Conservation (phyloP, 768 basidiomycete species). For the Lepiota subincarnata region DNA sequence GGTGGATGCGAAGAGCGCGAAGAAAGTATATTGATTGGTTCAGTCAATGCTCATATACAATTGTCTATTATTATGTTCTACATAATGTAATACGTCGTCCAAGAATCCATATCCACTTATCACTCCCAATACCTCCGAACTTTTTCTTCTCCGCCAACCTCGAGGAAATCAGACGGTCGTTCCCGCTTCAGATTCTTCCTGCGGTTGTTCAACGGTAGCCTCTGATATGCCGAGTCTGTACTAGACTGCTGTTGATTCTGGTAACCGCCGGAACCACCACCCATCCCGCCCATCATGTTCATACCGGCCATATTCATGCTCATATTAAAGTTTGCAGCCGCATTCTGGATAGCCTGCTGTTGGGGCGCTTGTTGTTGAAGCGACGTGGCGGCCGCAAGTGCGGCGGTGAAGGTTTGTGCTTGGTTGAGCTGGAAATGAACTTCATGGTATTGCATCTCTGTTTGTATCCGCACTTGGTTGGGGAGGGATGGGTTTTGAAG, state of each 20-base stretch:
- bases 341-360: conserved; percentile 12
- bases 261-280: not conserved
- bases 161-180: conserved; percentile 79
- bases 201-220: conserved; percentile 77
- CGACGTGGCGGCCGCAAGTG: conserved; percentile 55
- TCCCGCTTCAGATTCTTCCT: conserved; percentile 77
- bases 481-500: conserved; percentile 78
- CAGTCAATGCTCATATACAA: not conserved
- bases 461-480: conserved; percentile 66
- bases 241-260: conserved; percentile 48
- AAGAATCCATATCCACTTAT: conserved; percentile 1
- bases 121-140: conserved; percentile 77
- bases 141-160: conserved; percentile 66
- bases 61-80: not conserved
- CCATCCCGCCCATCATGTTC: conserved; percentile 31
- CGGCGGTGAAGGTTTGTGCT: conserved; percentile 68
- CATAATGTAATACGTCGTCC: not conserved
- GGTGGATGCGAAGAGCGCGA: not conserved
- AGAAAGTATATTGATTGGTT: not conserved
- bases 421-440: conserved; percentile 76
- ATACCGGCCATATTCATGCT: conserved; percentile 29
- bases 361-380: conserved; percentile 35
- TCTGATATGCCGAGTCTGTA: conserved; percentile 84
- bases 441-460: conserved; percentile 81
- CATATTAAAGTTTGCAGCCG: conserved; percentile 8